Percentiles rank a stretch among this genome's conserved stretches.
phyloP scores from a whole-genome alignment of 2,329 filamentous ascomycete genomes.

The Neopestalotiopsis clavispora region DNA sequence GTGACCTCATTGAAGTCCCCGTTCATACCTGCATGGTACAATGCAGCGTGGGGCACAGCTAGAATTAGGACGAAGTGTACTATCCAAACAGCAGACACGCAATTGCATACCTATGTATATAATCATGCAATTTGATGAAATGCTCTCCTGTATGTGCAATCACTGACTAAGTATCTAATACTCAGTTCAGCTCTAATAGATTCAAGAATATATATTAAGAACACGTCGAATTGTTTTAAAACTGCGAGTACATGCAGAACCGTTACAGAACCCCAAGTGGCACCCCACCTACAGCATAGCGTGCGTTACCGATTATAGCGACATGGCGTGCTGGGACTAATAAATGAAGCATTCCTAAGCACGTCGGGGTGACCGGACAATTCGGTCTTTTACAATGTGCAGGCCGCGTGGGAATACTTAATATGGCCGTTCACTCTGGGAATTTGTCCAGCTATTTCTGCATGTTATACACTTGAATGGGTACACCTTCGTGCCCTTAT shows the following conservation, averaged over 20 bases:
- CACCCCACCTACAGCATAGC: not conserved
- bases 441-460: not conserved
- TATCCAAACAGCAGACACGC: not conserved
- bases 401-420: not conserved
- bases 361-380: not conserved
- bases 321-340: not conserved
- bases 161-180: too few relatives aligned
- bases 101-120: too few relatives aligned
- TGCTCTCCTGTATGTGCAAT: too few relatives aligned
- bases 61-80: not conserved
- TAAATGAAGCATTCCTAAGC: not conserved
- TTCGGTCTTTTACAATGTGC: slow-evolving; percentile 1
- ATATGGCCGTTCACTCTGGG: not conserved
- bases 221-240: too few relatives aligned
- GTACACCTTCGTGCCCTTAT: too few relatives aligned
- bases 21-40: not conserved
- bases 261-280: not conserved
- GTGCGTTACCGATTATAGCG: not conserved
- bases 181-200: too few relatives aligned
- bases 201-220: too few relatives aligned
- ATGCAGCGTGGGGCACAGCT: not conserved
- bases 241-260: not conserved
- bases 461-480: too few relatives aligned
- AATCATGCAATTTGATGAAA: too few relatives aligned
- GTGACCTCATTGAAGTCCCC: not conserved